Base-by-base conservation (phyloP, 805 yeast genomes). In the Priceomyces fermenticarens region DNA sequence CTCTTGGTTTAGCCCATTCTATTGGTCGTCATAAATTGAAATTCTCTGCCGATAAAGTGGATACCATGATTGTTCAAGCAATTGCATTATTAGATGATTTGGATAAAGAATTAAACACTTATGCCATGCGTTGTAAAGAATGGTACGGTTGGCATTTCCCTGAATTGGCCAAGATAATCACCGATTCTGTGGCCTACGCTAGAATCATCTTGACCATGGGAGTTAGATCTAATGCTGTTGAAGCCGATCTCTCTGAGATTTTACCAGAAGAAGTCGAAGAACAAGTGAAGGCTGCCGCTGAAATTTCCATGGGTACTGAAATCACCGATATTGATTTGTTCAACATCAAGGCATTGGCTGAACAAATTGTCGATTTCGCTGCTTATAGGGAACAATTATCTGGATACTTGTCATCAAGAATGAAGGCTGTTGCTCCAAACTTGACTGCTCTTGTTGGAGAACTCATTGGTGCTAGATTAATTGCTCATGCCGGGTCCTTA, bases 101-200 rank as follows among this genome's bases (percentile, higher is more conserved):
- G 57, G 99, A 93, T 74, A 93, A 93, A 73, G 99, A 93, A 69
- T 79, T 93, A 57, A 93, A 93, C 74, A 93, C 97, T 39, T 93
- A 91, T 58, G 96, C 98, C 53, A 93, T 93, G 99, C 83, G 99
- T 75, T 81, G 91, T 72, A 93, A 91, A 74, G 99, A 93, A 73
- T 93, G 99, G 99, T 93, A 93, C 72, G 99, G 99, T 52, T 93
- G 99, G 99, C 99, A 93, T 70, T 93, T 93, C 83, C 99, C 99
- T 30, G 99, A 93, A 70, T 81, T 93, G 81, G 97, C 97, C 58
- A 93, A 93, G 78, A 88, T 91, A 65, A 86, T 93, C 55, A 82
- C 85, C 53, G 99, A 91, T 71, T 90, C 96, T 52, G 91, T 88
- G 55, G 97, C 97, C 35, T 91, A 82, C 67, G 98, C 98, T 47